Conservation (phyloP, 352 stramenopile species). For the Globisporangium alternatum region DNA sequence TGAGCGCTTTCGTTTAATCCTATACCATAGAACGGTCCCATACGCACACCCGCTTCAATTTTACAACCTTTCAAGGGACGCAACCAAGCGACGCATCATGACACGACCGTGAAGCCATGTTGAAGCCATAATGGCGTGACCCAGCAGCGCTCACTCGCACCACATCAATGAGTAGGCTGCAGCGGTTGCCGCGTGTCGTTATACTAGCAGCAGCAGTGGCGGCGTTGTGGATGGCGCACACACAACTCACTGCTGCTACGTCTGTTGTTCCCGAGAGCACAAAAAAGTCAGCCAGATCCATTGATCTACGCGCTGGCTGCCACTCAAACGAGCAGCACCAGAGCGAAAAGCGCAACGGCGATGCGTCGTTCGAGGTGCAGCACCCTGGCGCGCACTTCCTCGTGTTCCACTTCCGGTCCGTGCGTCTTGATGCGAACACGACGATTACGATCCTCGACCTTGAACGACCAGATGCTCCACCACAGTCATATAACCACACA, state of each 20-base stretch:
- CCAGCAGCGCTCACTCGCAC: not conserved
- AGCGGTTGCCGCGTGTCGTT: not conserved
- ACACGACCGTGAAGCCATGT: not conserved
- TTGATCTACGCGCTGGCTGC: not conserved
- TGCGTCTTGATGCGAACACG: slow-evolving; percentile 23
- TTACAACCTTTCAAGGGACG: not conserved
- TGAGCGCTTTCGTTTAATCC: accelerated
- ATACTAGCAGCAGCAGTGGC: not conserved
- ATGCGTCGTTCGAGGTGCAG: slow-evolving; percentile 20
- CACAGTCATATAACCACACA: slow-evolving; percentile 2
- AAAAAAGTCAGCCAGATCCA: not conserved
- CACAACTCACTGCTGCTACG: not conserved
- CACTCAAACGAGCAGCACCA: not conserved
- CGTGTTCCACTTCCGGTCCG: slow-evolving; percentile 27
- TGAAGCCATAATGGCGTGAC: not conserved
- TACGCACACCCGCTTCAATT: not conserved
- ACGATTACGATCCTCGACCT: slow-evolving; percentile 22
- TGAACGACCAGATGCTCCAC: not conserved
- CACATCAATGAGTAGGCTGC: not conserved
- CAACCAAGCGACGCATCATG: not conserved
- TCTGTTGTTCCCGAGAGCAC: not conserved
- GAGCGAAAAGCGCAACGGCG: not conserved
- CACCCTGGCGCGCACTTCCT: slow-evolving; percentile 31
- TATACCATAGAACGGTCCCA: not conserved
- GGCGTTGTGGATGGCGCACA: not conserved